Evolutionary conservation across 768 basidiomycete species (phyloP).

Genomic region (Psilocybe cyanescens): DNA sequence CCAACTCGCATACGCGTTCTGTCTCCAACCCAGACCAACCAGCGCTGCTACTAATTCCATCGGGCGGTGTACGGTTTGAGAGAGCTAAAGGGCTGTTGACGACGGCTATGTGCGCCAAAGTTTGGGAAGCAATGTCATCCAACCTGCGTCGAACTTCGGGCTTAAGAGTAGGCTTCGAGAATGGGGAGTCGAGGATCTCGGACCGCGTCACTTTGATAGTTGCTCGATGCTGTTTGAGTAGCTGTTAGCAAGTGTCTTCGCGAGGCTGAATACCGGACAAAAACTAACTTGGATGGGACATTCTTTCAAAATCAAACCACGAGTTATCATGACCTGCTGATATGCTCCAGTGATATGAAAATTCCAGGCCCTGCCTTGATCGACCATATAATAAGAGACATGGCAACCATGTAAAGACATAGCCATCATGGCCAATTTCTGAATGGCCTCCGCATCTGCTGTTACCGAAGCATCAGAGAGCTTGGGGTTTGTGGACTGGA

Average conservation of each 20-base stretch:
- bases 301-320: conserved; percentile 89
- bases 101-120: conserved; percentile 92
- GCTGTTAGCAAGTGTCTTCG: conserved; percentile 15
- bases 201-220: conserved; percentile 90
- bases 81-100: conserved; percentile 83
- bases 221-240: conserved; percentile 66
- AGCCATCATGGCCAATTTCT: conserved; percentile 78
- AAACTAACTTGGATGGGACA: conserved; percentile 77
- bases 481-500: conserved; percentile 38
- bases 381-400: conserved; percentile 75
- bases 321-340: conserved; percentile 89
- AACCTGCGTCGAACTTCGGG: conserved; percentile 80
- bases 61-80: conserved; percentile 76
- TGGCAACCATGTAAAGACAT: conserved; percentile 84
- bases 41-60: conserved; percentile 74
- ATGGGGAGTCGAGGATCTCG: conserved; percentile 88
- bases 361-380: conserved; percentile 80
- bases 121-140: conserved; percentile 94
- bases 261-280: conserved; percentile 20
- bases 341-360: conserved; percentile 91
- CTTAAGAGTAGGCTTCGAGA: conserved; percentile 80
- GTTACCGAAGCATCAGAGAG: conserved; percentile 41
- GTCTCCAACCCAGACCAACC: conserved; percentile 93
- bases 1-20: conserved; percentile 91
- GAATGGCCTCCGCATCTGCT: conserved; percentile 73